phyloP scores from a whole-genome alignment of 2,329 filamentous ascomycete genomes.

The Capronia coronata region DNA sequence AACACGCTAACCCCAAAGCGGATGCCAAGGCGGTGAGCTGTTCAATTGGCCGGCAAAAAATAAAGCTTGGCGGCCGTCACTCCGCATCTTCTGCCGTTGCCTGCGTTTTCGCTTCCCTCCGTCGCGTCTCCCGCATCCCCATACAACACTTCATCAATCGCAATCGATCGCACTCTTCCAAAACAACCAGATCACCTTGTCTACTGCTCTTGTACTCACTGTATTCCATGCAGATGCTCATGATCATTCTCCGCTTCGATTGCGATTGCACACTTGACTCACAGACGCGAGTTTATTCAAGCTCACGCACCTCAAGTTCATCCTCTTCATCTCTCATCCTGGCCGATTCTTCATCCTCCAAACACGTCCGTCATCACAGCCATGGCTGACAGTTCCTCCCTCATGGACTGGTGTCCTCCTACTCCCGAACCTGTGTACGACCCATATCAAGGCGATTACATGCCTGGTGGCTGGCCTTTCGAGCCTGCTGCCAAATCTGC shows the following conservation, averaged over 20 bases:
- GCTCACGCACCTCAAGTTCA: not conserved
- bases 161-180: not conserved
- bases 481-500: slow-evolving; percentile 6
- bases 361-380: slow-evolving; percentile 5
- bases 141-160: not conserved
- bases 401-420: slow-evolving; percentile 24
- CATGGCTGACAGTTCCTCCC: slow-evolving; percentile 24
- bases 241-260: slow-evolving; percentile 1
- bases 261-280: not conserved
- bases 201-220: not conserved
- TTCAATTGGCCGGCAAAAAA: not conserved
- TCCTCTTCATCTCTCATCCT: slow-evolving; percentile 1
- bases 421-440: slow-evolving; percentile 15
- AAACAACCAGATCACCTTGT: not conserved
- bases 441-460: slow-evolving; percentile 17
- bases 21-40: not conserved
- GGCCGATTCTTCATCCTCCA: not conserved
- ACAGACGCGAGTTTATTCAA: not conserved
- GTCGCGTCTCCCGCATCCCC: not conserved
- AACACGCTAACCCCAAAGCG: not conserved
- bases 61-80: not conserved
- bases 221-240: not conserved
- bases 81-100: not conserved
- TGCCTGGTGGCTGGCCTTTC: slow-evolving; percentile 23
- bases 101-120: not conserved